Evolutionary conservation across 768 basidiomycete species (phyloP).

Genomic region (Lactarius deliciosus): DNA sequence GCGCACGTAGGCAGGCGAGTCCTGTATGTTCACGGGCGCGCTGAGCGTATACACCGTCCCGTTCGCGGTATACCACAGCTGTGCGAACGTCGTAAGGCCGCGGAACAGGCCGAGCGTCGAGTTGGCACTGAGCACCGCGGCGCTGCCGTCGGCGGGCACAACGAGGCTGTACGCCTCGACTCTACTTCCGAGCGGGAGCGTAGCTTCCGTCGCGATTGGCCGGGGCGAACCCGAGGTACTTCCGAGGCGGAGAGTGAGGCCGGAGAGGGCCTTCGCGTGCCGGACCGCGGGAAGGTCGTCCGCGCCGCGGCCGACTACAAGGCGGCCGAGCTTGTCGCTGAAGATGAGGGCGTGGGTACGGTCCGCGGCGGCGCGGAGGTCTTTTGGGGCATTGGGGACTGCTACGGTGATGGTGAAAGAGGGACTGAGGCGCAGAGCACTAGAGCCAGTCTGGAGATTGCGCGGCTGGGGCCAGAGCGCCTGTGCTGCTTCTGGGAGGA

Average conservation of each 20-base stretch:
- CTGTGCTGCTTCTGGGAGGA: constrained; percentile 28
- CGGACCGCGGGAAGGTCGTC: constrained; percentile 42
- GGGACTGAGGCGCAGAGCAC: constrained; percentile 42
- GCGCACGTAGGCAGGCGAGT: constrained; percentile 50
- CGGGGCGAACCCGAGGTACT: background rate
- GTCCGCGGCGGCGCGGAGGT: constrained; percentile 56
- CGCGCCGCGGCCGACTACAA: constrained; percentile 59
- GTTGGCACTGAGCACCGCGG: constrained; percentile 44
- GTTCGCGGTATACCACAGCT: constrained; percentile 48
- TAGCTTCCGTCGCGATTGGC: constrained; percentile 40
- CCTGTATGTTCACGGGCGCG: constrained; percentile 44
- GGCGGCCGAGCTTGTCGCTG: constrained; percentile 57
- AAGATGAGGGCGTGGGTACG: constrained; percentile 42
- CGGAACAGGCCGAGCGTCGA: constrained; percentile 51
- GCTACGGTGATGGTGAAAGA: constrained; percentile 51
- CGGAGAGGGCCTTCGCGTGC: constrained; percentile 43
- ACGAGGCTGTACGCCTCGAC: constrained; percentile 47
- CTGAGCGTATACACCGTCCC: constrained; percentile 40
- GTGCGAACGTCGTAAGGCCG: constrained; percentile 56
- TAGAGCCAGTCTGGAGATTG: constrained; percentile 34
- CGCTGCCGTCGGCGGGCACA: constrained; percentile 40
- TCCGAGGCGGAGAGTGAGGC: constrained; percentile 45
- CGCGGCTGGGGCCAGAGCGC: constrained; percentile 43
- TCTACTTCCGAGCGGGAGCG: constrained; percentile 37
- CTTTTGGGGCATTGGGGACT: constrained; percentile 48